These are phyloP conservation scores for Rhizoclosmatium sp. DNA, from an alignment of 192 early-diverging fungal genomes.

Conservation along the genomic window DNA sequence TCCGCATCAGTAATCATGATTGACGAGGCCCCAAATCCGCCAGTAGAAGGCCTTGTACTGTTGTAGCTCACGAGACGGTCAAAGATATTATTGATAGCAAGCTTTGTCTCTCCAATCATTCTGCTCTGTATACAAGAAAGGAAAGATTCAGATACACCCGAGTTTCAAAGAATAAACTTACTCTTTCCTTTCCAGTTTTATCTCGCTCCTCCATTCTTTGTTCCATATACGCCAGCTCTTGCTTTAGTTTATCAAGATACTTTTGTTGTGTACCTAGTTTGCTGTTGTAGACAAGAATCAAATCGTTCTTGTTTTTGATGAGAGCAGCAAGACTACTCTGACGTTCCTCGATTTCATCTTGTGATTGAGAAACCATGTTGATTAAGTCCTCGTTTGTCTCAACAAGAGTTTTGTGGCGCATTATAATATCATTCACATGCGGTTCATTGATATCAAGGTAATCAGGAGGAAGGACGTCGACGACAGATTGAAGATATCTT, in stretches of 20 bases:
- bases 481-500: slow-evolving; percentile 63
- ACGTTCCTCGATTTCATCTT: slow-evolving; percentile 61
- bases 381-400: slow-evolving; percentile 67
- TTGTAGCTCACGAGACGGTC: slow-evolving; percentile 49
- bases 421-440: slow-evolving; percentile 69
- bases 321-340: slow-evolving; percentile 49
- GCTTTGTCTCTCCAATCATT: slow-evolving; percentile 62
- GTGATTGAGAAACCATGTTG: slow-evolving; percentile 44
- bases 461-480: slow-evolving; percentile 63
- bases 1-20: neutral
- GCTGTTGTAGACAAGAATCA: slow-evolving; percentile 67
- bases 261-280: slow-evolving; percentile 65
- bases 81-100: slow-evolving; percentile 69
- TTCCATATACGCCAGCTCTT: slow-evolving; percentile 60
- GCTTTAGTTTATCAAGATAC: slow-evolving; percentile 59
- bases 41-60: neutral
- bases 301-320: slow-evolving; percentile 68
- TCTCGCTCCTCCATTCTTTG: slow-evolving; percentile 59
- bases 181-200: slow-evolving; percentile 63
- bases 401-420: slow-evolving; percentile 66
- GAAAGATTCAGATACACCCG: neutral
- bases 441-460: slow-evolving; percentile 71
- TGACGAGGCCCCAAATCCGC: neutral
- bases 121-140: slow-evolving; percentile 48
- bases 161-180: slow-evolving; percentile 28